phyloP scores from a whole-genome alignment of 805 yeast genomes.

The Saccharomycopsis fermentans region DNA sequence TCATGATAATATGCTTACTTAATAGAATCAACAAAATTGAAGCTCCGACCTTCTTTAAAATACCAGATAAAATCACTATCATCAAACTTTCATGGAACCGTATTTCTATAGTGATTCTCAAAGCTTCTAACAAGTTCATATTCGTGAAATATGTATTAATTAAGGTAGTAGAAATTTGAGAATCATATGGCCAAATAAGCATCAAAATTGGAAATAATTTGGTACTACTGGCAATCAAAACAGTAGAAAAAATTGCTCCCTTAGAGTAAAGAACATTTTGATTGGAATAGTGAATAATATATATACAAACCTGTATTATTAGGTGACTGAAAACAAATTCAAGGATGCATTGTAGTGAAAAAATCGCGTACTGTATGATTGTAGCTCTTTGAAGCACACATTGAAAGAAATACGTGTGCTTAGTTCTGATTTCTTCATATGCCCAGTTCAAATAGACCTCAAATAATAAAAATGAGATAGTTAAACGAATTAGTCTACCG shows the following conservation, averaged over 20 bases:
- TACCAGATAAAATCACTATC: constrained; percentile 4
- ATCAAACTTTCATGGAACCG: constrained; percentile 4
- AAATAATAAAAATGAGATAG: constrained; percentile 59
- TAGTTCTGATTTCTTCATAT: constrained; percentile 44
- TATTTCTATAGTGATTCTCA: constrained; percentile 29
- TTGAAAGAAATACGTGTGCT: constrained; percentile 18
- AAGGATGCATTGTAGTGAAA: constrained; percentile 26
- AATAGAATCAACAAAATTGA: constrained; percentile 3
- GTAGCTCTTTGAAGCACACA: constrained; percentile 18
- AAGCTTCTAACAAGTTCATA: constrained; percentile 56
- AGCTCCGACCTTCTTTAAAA: constrained; percentile 8
- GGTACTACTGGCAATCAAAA: constrained; percentile 67
- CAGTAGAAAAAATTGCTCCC: constrained; percentile 48
- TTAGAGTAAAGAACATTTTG: constrained; percentile 22
- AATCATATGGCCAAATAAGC: constrained; percentile 95
- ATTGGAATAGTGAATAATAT: constrained; percentile 5
- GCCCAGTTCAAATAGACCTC: constrained; percentile 94
- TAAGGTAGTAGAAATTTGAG: constrained; percentile 49
- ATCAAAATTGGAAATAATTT: constrained; percentile 83
- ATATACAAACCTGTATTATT: constrained; percentile 24
- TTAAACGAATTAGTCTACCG: constrained; percentile 34
- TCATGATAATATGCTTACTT: background rate
- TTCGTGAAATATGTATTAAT: constrained; percentile 48
- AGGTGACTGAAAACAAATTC: constrained; percentile 28
- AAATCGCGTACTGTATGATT: constrained; percentile 28